Evolutionary conservation across 2,329 filamentous ascomycete genomes (phyloP), one percentile per base, ranked within the genome.

Genomic region (Stromatinia cepivora): DNA sequence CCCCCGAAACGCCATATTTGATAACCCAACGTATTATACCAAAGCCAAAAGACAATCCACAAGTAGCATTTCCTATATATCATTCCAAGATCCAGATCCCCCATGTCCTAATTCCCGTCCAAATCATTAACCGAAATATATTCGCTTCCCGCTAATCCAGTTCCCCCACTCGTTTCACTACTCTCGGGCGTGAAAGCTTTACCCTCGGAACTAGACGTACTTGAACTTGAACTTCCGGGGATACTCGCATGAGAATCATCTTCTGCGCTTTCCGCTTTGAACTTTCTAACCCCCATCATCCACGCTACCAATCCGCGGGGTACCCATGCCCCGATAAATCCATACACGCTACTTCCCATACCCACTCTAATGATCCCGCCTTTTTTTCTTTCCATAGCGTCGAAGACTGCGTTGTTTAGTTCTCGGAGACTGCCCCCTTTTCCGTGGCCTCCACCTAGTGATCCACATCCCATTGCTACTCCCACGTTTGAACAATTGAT

Each of bases 391-490:
- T 92, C 90, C 67, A 98, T 86, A 46, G 95, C 92, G 78, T 98
- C 94, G 78, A 97, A 96, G 13, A 99, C 90, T 2, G 92, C 89
- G 77, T 93, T 90, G 80, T 98, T 92, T 67, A 99, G 84, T 72
- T 91, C 89, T 45, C 92, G 85, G 58, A 97, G 83, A 4, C 90
- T 89, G 71, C 89, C 93, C 4, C 77, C 78, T 58, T 73, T 75
- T 3, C 73, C 74, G 9, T 73, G 17, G 10, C 70, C 70, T 22
- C 85, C 89, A 73, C 84, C 86, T 28, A 36, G 36, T 79, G 86
- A 84, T 59, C 79, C 63, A 61, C 56, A 67, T 31, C 68, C 56
- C 63, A 67, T 70, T 15, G 56, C 64, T 22, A 34, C 42, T 4
- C 54, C 64, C 22, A 67, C 56, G 25, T 61, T 67, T 46, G 54